phyloP scores from a whole-genome alignment of 2,329 filamentous ascomycete species.

The Talaromyces sp. region DNA sequence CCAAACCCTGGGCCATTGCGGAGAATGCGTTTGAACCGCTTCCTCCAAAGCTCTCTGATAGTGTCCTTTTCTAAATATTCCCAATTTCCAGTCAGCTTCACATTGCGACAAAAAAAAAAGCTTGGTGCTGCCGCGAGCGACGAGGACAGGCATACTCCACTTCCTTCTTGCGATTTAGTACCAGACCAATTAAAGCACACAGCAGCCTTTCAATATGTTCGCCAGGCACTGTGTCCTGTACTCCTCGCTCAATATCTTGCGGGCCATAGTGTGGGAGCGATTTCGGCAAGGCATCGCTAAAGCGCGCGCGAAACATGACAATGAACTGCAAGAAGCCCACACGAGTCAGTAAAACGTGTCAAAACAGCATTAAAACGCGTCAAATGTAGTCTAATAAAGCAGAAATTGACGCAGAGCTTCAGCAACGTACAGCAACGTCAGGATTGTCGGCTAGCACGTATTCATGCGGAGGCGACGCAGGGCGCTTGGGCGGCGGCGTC shows the following conservation, averaged over 20 bases:
- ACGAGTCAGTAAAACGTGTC: conserved; percentile 17
- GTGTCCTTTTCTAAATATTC: conserved; percentile 68
- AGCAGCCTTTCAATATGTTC: conserved; percentile 83
- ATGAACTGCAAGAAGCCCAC: conserved; percentile 66
- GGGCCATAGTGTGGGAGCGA: conserved; percentile 86
- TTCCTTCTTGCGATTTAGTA: conserved; percentile 96
- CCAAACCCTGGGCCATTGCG: conserved; percentile 87
- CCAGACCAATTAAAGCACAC: conserved; percentile 79
- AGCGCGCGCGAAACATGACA: conserved; percentile 95
- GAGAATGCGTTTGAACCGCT: conserved; percentile 76
- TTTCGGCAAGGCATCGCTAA: conserved; percentile 82
- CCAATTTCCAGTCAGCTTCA: conserved; percentile 26
- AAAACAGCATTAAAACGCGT: conserved; percentile 30
- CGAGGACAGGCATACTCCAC: conserved; percentile 71
- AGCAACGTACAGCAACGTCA: conserved; percentile 77
- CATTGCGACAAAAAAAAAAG: neutral
- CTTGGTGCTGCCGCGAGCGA: neutral
- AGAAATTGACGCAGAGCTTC: neutral
- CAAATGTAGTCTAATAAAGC: conserved; percentile 14
- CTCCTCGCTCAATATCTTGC: conserved; percentile 87
- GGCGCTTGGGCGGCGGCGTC: conserved; percentile 70
- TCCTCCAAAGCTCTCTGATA: conserved; percentile 93
- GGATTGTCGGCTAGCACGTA: conserved; percentile 84
- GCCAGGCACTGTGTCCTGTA: conserved; percentile 72
- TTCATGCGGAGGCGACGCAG: conserved; percentile 85